Conservation (phyloP, 106 monocot species). For the Narthecium ossifragum region DNA sequence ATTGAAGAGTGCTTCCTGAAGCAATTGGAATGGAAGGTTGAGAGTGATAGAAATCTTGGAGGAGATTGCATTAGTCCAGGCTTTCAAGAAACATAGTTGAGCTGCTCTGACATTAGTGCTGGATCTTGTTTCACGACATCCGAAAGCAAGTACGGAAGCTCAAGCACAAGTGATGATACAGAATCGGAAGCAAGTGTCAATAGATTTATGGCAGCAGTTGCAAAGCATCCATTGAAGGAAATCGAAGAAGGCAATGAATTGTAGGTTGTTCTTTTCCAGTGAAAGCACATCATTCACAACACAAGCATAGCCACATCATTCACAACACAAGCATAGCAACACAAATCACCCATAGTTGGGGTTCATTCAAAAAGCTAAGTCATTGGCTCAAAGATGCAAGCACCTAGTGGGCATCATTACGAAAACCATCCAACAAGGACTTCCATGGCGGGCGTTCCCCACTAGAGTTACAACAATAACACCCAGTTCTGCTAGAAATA, state of each 20-base stretch:
- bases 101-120: not conserved
- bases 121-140: not conserved
- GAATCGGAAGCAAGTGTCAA: slow-evolving; percentile 7
- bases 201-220: not conserved
- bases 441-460: too few relatives aligned
- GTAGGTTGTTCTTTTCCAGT: not conserved
- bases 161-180: slow-evolving; percentile 4
- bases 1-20: slow-evolving; percentile 55
- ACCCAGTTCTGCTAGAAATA: too few relatives aligned
- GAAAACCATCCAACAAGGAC: too few relatives aligned
- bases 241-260: slow-evolving; percentile 3
- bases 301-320: too few relatives aligned
- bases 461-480: too few relatives aligned
- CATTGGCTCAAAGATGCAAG: too few relatives aligned
- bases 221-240: not conserved
- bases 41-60: slow-evolving; percentile 1
- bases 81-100: not conserved
- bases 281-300: too few relatives aligned
- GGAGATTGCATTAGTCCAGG: slow-evolving; percentile 5
- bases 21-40: slow-evolving; percentile 32
- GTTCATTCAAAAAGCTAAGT: too few relatives aligned
- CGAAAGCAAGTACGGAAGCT: slow-evolving; percentile 7
- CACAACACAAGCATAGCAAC: too few relatives aligned
- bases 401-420: too few relatives aligned
- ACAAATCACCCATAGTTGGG: too few relatives aligned